Base-by-base conservation (phyloP, 345 rosid genomes). In the Draba incana region DNA sequence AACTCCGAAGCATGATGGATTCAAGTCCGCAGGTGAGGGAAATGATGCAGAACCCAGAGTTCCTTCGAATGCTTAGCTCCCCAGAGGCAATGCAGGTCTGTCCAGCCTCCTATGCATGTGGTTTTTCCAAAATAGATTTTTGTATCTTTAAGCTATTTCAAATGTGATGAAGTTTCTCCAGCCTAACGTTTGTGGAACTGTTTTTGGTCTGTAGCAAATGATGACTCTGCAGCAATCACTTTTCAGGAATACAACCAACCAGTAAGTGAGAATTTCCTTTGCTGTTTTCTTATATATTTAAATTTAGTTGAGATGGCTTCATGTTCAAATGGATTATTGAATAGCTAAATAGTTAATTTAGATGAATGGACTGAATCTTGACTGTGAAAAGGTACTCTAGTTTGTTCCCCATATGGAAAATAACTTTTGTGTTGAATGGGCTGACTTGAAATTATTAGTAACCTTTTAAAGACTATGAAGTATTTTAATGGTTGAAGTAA, bases 21-120 rank as follows among this genome's bases (percentile, higher is more conserved):
- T 57, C 76, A 70, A 90, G 83, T 79, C 84, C 92, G 67, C 97
- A 85, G 76, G 23, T 85, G 81, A 84, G 94, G 72, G 97, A 88
- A 65, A 90, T 88, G 87, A 80, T 88, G 95, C 97, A 88, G 81
- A 90, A 86, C 69, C 92, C 92, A 4, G 97, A 88, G 43, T 73
- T 86, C 75, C 84, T 86, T 50, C 94, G 90, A 6, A 88, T 82
- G 78, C 74, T 90, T 63, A 83, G 84, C 73, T 84, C 88, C 30
- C 95, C 97, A 7, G 95, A 85, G 75, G 75, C 83, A 37, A 81
- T 86, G 86, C 97, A 90, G 95, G 97, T 84, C 8, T 42, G 69
- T 62, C 70, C 30, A 27, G 12, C 41, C 41, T 52, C 41, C 50
- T 38, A 53, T 42, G 37, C 51, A 73, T n/a, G 11, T 15, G 43